These are phyloP conservation scores for Phytophthora parvispora DNA, from an alignment of 352 stramenopile genomes.

Conservation along the genomic window DNA sequence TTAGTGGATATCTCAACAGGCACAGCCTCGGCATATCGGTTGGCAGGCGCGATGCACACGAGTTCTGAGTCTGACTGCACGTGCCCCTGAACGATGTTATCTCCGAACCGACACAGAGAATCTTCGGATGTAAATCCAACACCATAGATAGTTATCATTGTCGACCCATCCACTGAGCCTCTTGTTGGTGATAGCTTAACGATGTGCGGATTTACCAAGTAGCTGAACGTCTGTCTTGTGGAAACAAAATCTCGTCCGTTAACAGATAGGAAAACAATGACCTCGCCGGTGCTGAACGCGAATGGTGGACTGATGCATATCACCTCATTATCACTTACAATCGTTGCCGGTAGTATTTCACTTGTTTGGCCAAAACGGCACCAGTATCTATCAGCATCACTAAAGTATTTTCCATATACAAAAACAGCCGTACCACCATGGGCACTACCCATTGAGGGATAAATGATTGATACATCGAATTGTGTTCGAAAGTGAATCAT, in stretches of 20 bases:
- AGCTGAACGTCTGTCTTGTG: constrained; percentile 61
- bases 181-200: constrained; percentile 50
- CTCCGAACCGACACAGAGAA: constrained; percentile 68
- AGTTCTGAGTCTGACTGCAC: constrained; percentile 50
- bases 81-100: constrained; percentile 39
- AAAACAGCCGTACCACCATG: constrained; percentile 66
- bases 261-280: constrained; percentile 64
- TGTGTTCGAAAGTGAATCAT: constrained; percentile 39
- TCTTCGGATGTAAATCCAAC: constrained; percentile 38
- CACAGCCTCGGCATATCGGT: constrained; percentile 42
- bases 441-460: constrained; percentile 51
- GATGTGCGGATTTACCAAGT: constrained; percentile 51
- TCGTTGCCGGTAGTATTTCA: constrained; percentile 35
- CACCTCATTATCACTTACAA: constrained; percentile 34
- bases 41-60: constrained; percentile 52
- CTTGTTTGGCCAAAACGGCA: constrained; percentile 71
- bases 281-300: constrained; percentile 13
- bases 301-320: constrained; percentile 54
- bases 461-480: constrained; percentile 56
- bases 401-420: constrained; percentile 70
- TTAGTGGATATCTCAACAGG: constrained; percentile 87
- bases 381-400: constrained; percentile 39
- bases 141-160: constrained; percentile 61
- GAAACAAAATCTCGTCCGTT: constrained; percentile 81
- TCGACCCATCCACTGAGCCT: constrained; percentile 64